A percentile compares a stretch with the other conserved stretches of the same genome.
These are phyloP conservation scores for Metarhizium brunneum DNA, from an alignment of 2,329 filamentous ascomycete species.

Conservation along the genomic window DNA sequence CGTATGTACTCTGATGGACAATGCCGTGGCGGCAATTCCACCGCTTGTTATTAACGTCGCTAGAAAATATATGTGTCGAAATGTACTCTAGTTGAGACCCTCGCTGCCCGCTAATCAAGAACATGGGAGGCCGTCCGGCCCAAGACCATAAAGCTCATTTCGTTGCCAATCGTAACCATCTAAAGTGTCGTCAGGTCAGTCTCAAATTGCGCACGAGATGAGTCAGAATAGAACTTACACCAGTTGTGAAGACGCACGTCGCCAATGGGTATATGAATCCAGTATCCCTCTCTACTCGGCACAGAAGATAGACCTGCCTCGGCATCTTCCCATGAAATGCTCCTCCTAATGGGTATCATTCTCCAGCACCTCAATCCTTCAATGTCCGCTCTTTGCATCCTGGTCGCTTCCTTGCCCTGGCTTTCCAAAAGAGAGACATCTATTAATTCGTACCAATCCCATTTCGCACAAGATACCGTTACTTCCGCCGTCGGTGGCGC, in stretches of 20 bases:
- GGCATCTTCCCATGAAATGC: background rate
- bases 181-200: background rate
- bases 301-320: background rate
- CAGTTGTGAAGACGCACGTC: constrained; percentile 1
- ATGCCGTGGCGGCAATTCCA: too few species aligned
- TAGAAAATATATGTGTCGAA: background rate
- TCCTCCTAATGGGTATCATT: constrained; percentile 3
- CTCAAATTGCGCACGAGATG: background rate
- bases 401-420: constrained; percentile 8
- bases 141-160: background rate
- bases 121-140: background rate
- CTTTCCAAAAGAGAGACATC: constrained; percentile 9
- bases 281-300: constrained; percentile 6
- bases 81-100: background rate
- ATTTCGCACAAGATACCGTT: constrained; percentile 9
- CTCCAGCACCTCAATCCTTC: constrained; percentile 12
- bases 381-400: constrained; percentile 8
- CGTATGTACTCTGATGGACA: too few species aligned
- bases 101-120: background rate
- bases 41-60: background rate
- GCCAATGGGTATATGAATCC: constrained; percentile 10
- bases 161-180: background rate
- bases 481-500: constrained; percentile 9
- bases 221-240: background rate
- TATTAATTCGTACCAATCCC: constrained; percentile 11